These are phyloP conservation scores for Aspergillus asperescens DNA, from an alignment of 495 filamentous ascomycete genomes.

Conservation along the genomic window DNA sequence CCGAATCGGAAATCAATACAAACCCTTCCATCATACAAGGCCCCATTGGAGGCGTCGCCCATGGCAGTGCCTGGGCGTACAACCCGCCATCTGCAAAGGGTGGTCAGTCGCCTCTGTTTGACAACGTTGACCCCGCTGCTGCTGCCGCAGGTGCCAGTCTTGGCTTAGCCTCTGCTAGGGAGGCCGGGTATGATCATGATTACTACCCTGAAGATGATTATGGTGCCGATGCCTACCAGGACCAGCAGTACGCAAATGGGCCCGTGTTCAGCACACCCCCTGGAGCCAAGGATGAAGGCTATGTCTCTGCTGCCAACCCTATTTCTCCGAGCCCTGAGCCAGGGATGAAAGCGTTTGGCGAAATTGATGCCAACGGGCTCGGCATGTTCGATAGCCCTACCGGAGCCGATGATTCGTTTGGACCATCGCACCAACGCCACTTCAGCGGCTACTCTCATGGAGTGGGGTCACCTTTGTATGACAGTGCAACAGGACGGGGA, in stretches of 20 bases:
- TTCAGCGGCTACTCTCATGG: slow-evolving; percentile 85
- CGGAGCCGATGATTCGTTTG: slow-evolving; percentile 56
- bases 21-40: slow-evolving; percentile 74
- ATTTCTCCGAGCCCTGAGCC: slow-evolving; percentile 57
- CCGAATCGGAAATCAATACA: slow-evolving; percentile 64
- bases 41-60: slow-evolving; percentile 44
- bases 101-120: slow-evolving; percentile 38
- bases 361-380: slow-evolving; percentile 51
- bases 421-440: slow-evolving; percentile 58
- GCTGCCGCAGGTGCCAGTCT: slow-evolving; percentile 37
- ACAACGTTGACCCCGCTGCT: slow-evolving; percentile 41
- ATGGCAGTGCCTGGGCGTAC: slow-evolving; percentile 49
- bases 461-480: slow-evolving; percentile 75
- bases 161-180: slow-evolving; percentile 26
- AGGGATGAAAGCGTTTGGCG: slow-evolving; percentile 54
- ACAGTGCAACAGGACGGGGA: slow-evolving; percentile 80
- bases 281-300: slow-evolving; percentile 73
- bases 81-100: slow-evolving; percentile 44
- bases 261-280: slow-evolving; percentile 41
- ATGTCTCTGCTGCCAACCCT: slow-evolving; percentile 77
- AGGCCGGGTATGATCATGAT: slow-evolving; percentile 30
- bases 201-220: slow-evolving; percentile 40
- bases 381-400: slow-evolving; percentile 56
- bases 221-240: slow-evolving; percentile 34
- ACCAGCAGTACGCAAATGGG: slow-evolving; percentile 26